These are phyloP conservation scores for Cyclostephanos tholiformis DNA, from an alignment of 108 stramenopile species.

Conservation along the genomic window DNA sequence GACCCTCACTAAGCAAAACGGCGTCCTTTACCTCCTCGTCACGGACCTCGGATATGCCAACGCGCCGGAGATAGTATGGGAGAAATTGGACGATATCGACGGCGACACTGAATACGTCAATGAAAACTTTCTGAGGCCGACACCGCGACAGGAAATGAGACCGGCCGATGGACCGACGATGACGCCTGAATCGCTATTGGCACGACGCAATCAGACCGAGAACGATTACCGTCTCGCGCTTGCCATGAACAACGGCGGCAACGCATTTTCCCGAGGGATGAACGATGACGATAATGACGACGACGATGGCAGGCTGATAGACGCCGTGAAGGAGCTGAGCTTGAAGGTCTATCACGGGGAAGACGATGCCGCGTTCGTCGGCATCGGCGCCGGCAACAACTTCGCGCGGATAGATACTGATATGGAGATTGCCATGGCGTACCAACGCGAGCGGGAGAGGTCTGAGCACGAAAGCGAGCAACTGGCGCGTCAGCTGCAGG, in stretches of 20 bases:
- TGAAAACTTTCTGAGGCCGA: conserved; percentile 51
- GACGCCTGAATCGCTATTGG: conserved; percentile 55
- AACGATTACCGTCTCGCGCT: conserved; percentile 75
- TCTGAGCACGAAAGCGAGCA: conserved; percentile 38
- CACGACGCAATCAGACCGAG: conserved; percentile 59
- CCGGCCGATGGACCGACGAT: conserved; percentile 43
- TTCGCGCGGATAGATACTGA: conserved; percentile 9
- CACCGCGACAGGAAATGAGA: conserved; percentile 26
- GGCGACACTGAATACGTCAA: conserved; percentile 85
- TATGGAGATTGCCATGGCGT: conserved; percentile 14
- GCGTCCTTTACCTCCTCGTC: conserved; percentile 81
- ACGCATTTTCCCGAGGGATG: conserved; percentile 3
- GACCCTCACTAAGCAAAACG: conserved; percentile 87
- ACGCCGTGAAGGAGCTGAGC: conserved; percentile 66
- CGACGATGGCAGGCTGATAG: conserved; percentile 59
- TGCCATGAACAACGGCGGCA: conserved; percentile 51
- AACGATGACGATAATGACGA: conserved; percentile 60
- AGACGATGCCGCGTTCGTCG: not conserved
- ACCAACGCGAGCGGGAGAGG: conserved; percentile 9
- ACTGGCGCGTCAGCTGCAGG: conserved; percentile 24
- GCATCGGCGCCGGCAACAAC: not conserved
- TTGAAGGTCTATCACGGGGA: conserved; percentile 50
- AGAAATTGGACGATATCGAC: conserved; percentile 86
- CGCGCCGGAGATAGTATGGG: conserved; percentile 86
- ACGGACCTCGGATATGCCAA: conserved; percentile 93